phyloP scores from a whole-genome alignment of 345 rosid species.

The Rhizophora mangle region DNA sequence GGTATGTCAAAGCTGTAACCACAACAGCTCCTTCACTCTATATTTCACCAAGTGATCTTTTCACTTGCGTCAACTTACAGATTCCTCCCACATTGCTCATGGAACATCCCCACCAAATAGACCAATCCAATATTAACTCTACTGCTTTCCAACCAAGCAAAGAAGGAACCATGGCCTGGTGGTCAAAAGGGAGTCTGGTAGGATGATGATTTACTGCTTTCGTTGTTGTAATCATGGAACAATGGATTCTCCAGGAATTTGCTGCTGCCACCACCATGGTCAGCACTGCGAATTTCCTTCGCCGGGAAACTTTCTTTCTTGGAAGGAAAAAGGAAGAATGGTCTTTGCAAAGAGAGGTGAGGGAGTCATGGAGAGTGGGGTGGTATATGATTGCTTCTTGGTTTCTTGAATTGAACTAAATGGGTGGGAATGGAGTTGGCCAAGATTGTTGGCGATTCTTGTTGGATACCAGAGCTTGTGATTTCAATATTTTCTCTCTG shows the following conservation, averaged over 20 bases:
- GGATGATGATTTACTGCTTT: slow-evolving; percentile 18
- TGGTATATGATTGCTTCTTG: slow-evolving; percentile 39
- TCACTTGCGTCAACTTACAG: too few species aligned
- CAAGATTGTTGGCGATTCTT: slow-evolving; percentile 7
- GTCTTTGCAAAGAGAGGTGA: slow-evolving; percentile 72
- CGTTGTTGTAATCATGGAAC: background rate
- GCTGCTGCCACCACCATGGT: background rate
- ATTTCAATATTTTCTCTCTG: background rate
- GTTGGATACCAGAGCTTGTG: slow-evolving; percentile 28
- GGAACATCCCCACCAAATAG: background rate
- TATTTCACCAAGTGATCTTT: too few species aligned
- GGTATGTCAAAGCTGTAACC: too few species aligned
- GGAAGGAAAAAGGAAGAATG: slow-evolving; percentile 61
- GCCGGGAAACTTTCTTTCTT: slow-evolving; percentile 52
- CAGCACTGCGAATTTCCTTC: slow-evolving; percentile 10
- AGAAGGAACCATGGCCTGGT: slow-evolving; percentile 4
- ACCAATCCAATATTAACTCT: background rate
- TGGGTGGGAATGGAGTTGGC: background rate
- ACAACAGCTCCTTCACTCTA: too few species aligned
- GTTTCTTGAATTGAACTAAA: slow-evolving; percentile 1
- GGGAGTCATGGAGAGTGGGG: slow-evolving; percentile 71
- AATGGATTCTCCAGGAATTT: slow-evolving; percentile 13
- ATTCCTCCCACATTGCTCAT: background rate
- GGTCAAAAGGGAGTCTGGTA: slow-evolving; percentile 28
- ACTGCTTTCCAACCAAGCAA: background rate